Evolutionary conservation across 768 basidiomycete genomes (phyloP).

Genomic region (Asterophora lycoperdoides): DNA sequence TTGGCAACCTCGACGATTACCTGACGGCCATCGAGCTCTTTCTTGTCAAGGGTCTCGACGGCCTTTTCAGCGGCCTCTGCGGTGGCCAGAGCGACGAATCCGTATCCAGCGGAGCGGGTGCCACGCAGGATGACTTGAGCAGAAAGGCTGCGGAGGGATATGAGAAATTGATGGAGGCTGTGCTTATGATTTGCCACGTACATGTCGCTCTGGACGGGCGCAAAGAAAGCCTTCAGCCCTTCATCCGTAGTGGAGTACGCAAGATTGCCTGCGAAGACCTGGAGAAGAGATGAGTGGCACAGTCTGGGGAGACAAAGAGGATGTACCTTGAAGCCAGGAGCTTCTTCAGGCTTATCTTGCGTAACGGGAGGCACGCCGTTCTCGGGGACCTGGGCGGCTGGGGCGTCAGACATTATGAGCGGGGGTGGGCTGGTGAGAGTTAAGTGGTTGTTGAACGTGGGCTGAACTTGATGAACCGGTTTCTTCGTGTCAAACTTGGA

Average conservation of each 20-base stretch:
- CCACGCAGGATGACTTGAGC: constrained; percentile 86
- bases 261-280: constrained; percentile 97
- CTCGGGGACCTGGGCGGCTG: constrained; percentile 77
- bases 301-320: constrained; percentile 19
- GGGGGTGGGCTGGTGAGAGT: constrained; percentile 48
- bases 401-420: constrained; percentile 86
- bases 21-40: constrained; percentile 83
- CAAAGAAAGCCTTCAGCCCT: constrained; percentile 93
- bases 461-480: constrained; percentile 81
- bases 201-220: constrained; percentile 83
- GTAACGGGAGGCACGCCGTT: constrained; percentile 80
- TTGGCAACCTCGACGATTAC: constrained; percentile 93
- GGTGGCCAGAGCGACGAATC: constrained; percentile 82
- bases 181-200: constrained; percentile 48
- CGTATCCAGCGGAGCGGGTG: constrained; percentile 84
- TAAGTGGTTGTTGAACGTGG: constrained; percentile 45
- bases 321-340: constrained; percentile 74
- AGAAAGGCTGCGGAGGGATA: constrained; percentile 51
- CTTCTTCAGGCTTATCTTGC: constrained; percentile 69
- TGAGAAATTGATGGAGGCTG: constrained; percentile 35
- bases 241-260: constrained; percentile 92
- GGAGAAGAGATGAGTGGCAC: constrained; percentile 16
- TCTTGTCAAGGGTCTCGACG: constrained; percentile 80
- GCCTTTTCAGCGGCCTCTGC: constrained; percentile 83
- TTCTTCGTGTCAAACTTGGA: constrained; percentile 80